These are phyloP conservation scores for Sherardia arvensis DNA, from an alignment of 257 asterid species.

Conservation along the genomic window DNA sequence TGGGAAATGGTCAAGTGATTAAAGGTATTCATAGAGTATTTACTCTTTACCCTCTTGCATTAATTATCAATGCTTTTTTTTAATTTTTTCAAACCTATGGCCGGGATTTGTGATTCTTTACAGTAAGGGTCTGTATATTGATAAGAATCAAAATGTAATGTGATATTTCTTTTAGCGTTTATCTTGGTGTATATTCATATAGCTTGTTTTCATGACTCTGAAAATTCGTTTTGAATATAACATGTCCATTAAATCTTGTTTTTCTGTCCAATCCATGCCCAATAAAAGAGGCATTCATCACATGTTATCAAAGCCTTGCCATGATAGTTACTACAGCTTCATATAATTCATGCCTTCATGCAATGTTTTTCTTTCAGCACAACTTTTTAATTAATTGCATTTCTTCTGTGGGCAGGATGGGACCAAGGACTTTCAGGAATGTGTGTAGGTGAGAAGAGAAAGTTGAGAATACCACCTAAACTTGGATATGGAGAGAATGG, in stretches of 20 bases:
- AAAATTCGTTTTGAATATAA: not conserved
- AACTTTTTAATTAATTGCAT: not conserved
- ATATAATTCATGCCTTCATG: not conserved
- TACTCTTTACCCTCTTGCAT: not conserved
- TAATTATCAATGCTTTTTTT: too few relatives aligned
- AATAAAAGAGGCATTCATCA: not conserved
- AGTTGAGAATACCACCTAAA: constrained; percentile 86
- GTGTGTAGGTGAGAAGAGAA: constrained; percentile 95
- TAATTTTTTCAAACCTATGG: not conserved
- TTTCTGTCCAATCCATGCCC: not conserved
- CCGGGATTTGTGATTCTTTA: not conserved
- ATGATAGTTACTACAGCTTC: not conserved
- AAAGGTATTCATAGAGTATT: constrained; percentile 39
- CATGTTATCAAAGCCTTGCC: not conserved
- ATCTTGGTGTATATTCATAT: not conserved
- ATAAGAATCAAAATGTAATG: not conserved
- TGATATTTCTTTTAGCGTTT: too few relatives aligned
- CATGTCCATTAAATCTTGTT: not conserved
- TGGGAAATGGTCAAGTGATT: constrained; percentile 91
- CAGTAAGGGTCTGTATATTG: not conserved
- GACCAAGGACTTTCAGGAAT: constrained; percentile 92
- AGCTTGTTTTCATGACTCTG: not conserved
- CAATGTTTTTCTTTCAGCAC: not conserved
- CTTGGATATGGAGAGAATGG: constrained; percentile 97
- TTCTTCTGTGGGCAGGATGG: constrained; percentile 66